Base-by-base conservation (phyloP, 495 filamentous ascomycete species). In the Zalerion maritima region DNA sequence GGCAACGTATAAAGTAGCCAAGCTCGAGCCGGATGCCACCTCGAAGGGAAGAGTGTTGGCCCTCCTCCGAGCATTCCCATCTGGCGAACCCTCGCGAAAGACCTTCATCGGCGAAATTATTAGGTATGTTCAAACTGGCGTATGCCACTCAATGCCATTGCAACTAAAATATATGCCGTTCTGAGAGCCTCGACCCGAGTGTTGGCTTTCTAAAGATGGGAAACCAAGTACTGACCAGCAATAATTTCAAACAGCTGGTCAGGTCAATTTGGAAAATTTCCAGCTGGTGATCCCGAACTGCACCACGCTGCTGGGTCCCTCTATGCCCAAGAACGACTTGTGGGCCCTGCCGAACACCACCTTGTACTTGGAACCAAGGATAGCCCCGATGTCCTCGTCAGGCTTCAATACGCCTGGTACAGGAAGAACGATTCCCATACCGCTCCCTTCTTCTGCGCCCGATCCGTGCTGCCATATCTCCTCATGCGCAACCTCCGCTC, bases 321-420 rank as follows among this genome's bases (percentile, higher is more conserved):
- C 16, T 92, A 80, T 47, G 85, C 84, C 7, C 81, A 91, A 53
- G 86, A 94, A 45, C 73, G 81, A 49, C 81, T 92, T 27, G 70
- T 76, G 7, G 92, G 94, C 56, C 85, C 91, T 19, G 87, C 91
- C 9, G 89, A 99, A 51, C 71, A 72, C 41, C 89, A 99, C 56
- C 64, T 99, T 24, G 50, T 83, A 12, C 65, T 96, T 17, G 89
- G 89, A 37, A 96, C 85, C 6, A 81, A 78, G 38, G 84, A 89
- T 49, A 91, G 83, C 7, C 71, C 83, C 17, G 76, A 83, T 45
- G 66, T 75, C 4, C 63, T 99, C 19, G 74, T 75, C 18, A 66
- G 67, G 28, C 62, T 94, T 47, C 83, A 94, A 46, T 96, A 92
- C 46, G 70, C 78, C 31, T 99, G 89, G 89, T 99, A 94, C 58